A percentile compares a stretch with the other conserved stretches of the same genome.
phyloP scores from a whole-genome alignment of 1,139 yeast species.

The Sugiyamaella xylanicola region DNA sequence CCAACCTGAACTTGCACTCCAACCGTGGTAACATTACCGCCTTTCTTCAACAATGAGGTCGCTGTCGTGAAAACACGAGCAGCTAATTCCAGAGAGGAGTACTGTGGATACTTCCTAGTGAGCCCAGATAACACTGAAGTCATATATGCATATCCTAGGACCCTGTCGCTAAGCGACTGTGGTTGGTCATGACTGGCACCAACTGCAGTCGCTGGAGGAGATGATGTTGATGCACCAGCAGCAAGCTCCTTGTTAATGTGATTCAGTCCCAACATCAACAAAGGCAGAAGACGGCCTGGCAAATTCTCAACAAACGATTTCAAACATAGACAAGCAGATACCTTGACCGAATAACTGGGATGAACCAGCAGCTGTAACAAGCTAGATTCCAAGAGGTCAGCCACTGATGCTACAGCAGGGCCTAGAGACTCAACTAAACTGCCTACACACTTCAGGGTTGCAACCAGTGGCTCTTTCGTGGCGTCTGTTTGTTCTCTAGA shows the following conservation, averaged over 20 bases:
- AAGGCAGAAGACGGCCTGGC: conserved; percentile 37
- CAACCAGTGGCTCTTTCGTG: conserved; percentile 34
- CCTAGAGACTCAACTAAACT: conserved; percentile 39
- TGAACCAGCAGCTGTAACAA: conserved; percentile 28
- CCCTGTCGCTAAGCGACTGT: conserved; percentile 27
- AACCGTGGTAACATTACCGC: conserved; percentile 38
- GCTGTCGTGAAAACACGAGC: conserved; percentile 42
- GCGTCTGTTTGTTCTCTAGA: conserved; percentile 32
- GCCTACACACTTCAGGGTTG: conserved; percentile 35
- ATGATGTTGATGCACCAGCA: conserved; percentile 19
- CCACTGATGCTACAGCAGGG: conserved; percentile 38
- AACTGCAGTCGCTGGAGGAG: neutral
- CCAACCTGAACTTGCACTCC: conserved; percentile 43
- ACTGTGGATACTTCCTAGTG: conserved; percentile 38
- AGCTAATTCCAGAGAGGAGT: conserved; percentile 41
- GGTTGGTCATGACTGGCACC: neutral
- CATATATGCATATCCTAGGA: conserved; percentile 39
- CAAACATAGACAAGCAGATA: conserved; percentile 31
- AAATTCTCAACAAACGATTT: conserved; percentile 30
- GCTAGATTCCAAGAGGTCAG: conserved; percentile 32
- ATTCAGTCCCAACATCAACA: conserved; percentile 33
- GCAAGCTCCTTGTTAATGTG: conserved; percentile 36
- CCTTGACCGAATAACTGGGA: conserved; percentile 28
- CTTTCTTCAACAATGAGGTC: conserved; percentile 39
- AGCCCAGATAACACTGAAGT: conserved; percentile 36